Base-by-base conservation (phyloP, 1,139 yeast species). In the Yamadazyma triangularis region DNA sequence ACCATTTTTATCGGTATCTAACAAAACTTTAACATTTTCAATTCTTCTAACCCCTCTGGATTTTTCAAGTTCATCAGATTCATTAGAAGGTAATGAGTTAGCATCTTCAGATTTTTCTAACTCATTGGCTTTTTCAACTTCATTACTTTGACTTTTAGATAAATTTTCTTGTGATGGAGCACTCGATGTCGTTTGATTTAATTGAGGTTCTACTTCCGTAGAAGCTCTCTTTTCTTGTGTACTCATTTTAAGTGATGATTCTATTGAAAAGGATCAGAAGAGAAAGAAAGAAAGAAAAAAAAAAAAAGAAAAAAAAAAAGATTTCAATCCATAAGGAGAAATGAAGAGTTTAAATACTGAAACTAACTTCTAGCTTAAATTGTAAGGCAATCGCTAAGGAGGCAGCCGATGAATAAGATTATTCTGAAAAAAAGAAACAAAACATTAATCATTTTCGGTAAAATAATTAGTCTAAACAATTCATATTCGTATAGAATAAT, bases 31-130 rank as follows among this genome's bases (percentile, higher is more conserved):
- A 23, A 40, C 41, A 27, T 33, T 33, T 25, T 34, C 42, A 23
- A 34, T 38, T 24, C 39, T 28, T 27, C 21, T 36, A 14, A 38
- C 41, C 15, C 42, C 42, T 27, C 42, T 30, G 15, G 41, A 32
- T 29, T 40, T 39, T 4, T 10, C 25, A n/a, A n/a, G 16, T 7
- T 18, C 20, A 7, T 18, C 8, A 9, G 20, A 6, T 7, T 18
- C 20, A 9, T 18, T 18, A 18, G 20, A 18, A 18, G 20, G 9
- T 18, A 9, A 18, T 9, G 9, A 18, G n/a, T n/a, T n/a, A n/a
- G n/a, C n/a, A 18, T 18, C 20, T 18, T 18, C 9, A 6, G 20
- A 18, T 18, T 18, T 9, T 9, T 18, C 20, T 7, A 18, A 6
- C 9, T 18, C 20, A 9, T 6, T 6, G 6, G 9, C 20, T 18